Evolutionary conservation across 169 alveolate genomes (phyloP).

Genomic region (Cryptosporidium andersoni): DNA sequence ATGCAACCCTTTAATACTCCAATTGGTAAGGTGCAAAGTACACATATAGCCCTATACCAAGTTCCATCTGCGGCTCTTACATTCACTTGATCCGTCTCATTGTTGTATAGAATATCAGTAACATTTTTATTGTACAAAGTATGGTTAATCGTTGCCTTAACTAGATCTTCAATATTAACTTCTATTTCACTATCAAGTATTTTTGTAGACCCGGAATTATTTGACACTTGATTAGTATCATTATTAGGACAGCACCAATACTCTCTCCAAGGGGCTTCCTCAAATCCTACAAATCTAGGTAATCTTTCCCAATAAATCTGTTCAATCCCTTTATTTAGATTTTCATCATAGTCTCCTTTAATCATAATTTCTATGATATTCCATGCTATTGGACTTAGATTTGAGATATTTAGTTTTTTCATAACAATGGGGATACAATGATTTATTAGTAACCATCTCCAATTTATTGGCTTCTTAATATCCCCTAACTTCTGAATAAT

Average conservation of each 20-base stretch:
- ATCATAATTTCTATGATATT: conserved; percentile 45
- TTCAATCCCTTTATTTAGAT: conserved; percentile 22
- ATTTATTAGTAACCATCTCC: conserved; percentile 53
- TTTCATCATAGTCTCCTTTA: conserved; percentile 61
- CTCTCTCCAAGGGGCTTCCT: conserved; percentile 65
- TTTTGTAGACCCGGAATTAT: too few relatives aligned
- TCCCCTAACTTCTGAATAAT: conserved; percentile 31
- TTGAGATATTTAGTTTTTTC: conserved; percentile 49
- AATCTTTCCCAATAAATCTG: conserved; percentile 67
- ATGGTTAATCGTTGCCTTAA: background rate
- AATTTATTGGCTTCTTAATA: conserved; percentile 23
- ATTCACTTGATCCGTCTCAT: conserved; percentile 61
- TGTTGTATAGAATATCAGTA: conserved; percentile 47
- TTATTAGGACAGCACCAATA: conserved; percentile 63
- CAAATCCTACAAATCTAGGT: conserved; percentile 68
- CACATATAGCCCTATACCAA: conserved; percentile 63
- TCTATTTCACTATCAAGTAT: too few relatives aligned
- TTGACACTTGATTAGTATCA: background rate
- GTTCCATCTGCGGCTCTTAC: conserved; percentile 50
- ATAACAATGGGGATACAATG: conserved; percentile 47
- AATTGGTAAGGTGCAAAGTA: conserved; percentile 50
- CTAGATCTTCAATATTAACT: too few relatives aligned
- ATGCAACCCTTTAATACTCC: conserved; percentile 49
- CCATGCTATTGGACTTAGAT: conserved; percentile 14
- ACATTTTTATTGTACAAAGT: conserved; percentile 15